Evolutionary conservation across 192 early-diverging fungal genomes (phyloP), one percentile per base, ranked within the genome.

Genomic region (Piromyces sp.): DNA sequence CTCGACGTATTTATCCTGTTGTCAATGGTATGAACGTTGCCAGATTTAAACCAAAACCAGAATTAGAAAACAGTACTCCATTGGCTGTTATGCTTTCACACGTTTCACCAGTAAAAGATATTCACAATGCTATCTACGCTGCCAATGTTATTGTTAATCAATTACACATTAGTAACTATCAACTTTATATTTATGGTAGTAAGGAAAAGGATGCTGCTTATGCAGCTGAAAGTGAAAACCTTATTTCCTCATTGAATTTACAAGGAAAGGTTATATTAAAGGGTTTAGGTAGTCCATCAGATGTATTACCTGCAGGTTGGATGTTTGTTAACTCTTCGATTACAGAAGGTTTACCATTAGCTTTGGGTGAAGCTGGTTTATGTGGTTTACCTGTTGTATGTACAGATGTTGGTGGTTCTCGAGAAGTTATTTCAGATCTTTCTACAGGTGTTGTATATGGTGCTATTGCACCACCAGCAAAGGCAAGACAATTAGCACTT

Each of bases 271-370:
- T 88, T 15, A 82, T 86, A 68, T 28, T 88, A 40, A 88, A 84
- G 42, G 87, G 87, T 16, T 81, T 88, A 30, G 87, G 87, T 19
- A 85, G 68, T 79, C 87, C 87, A 22, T 82, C 87, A 13, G 79
- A 51, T 30, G 87, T 88, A 13, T 78, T 88, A 19, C 87, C 87
- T 13, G 84, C 84, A 15, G 87, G 87, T 51, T 88, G 85, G 85
- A 82, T 88, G 3, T 88, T 88, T 84, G 87, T 88, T 81, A 88
- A 88, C 79, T 88, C 86, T 22, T 88, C 87, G 4, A 87, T 86
- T 30, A 86, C 85, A 13, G 85, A 86, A 84, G 85, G 85, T 29
- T 78, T 86, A n/a, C 85, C 85, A 37, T 79, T 86, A 42, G 85
- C 85, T 17, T 79, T 86, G 26, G 85, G 85, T 30, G 85, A 86